Conservation (phyloP, 305 asterid species). For the Rubia tinctorum region DNA sequence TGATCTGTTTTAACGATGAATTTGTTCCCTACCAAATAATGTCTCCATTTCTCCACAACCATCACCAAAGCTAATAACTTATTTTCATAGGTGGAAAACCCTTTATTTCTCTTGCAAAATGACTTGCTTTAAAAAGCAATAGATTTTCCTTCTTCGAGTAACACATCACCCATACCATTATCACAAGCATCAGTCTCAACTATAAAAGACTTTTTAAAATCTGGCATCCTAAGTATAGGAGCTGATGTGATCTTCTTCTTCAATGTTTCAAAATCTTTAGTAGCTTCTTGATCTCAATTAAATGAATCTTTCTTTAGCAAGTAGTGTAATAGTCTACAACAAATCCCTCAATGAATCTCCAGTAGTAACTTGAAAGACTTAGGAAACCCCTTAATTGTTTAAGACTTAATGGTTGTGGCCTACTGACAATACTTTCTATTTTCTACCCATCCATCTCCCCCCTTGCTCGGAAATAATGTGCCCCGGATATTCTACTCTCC, state of each 20-base stretch:
- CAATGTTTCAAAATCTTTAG: neutral
- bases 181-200: neutral
- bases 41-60: neutral
- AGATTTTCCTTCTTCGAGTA: neutral
- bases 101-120: neutral
- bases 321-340: neutral
- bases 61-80: neutral
- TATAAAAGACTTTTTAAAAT: neutral
- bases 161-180: neutral
- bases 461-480: neutral
- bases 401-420: neutral
- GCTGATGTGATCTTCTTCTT: neutral
- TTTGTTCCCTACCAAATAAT: neutral
- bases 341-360: neutral
- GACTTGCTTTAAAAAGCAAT: neutral
- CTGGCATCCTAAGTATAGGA: neutral
- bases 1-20: neutral
- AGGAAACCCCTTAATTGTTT: neutral
- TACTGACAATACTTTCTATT: neutral
- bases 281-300: neutral
- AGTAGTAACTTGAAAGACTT: neutral
- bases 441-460: neutral
- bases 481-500: neutral
- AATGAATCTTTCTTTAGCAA: neutral
- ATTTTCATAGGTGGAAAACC: neutral